phyloP scores from a whole-genome alignment of 768 basidiomycete genomes.

The Podaxis sp. region DNA sequence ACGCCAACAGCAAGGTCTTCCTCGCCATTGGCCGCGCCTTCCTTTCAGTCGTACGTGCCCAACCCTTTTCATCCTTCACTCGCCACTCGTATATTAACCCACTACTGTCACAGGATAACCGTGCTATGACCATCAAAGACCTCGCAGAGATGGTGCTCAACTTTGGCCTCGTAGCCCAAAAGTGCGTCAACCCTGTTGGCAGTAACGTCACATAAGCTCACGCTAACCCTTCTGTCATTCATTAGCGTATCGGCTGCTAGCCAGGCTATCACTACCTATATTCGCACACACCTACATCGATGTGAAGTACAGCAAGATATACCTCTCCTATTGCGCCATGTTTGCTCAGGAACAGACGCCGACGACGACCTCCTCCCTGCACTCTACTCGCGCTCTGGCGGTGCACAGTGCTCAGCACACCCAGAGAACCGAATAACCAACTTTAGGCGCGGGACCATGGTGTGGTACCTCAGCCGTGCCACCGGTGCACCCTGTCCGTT shows the following conservation, averaged over 20 bases:
- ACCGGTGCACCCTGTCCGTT: constrained; percentile 79
- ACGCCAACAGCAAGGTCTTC: constrained; percentile 70
- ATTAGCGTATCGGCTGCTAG: constrained; percentile 72
- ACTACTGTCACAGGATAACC: constrained; percentile 56
- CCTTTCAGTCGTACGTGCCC: constrained; percentile 63
- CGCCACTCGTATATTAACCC: constrained; percentile 14
- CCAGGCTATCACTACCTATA: constrained; percentile 83
- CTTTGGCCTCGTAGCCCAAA: constrained; percentile 72
- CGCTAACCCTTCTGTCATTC: constrained; percentile 11
- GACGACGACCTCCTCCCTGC: constrained; percentile 78
- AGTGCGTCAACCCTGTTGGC: constrained; percentile 41
- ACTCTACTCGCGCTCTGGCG: constrained; percentile 68
- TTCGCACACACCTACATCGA: constrained; percentile 69
- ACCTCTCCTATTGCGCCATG: constrained; percentile 71
- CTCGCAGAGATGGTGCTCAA: constrained; percentile 69
- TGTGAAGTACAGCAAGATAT: constrained; percentile 72
- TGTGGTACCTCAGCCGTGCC: constrained; percentile 79
- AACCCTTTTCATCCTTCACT: constrained; percentile 16
- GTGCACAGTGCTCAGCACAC: constrained; percentile 48
- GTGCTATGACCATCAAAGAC: constrained; percentile 86
- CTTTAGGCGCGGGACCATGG: constrained; percentile 75
- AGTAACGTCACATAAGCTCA: constrained; percentile 10
- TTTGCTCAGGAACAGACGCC: constrained; percentile 65
- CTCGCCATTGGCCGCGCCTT: constrained; percentile 72
- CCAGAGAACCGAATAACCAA: constrained; percentile 57